These are phyloP conservation scores for Cucurbita pepo DNA, from an alignment of 306 rosid species.

Conservation along the genomic window DNA sequence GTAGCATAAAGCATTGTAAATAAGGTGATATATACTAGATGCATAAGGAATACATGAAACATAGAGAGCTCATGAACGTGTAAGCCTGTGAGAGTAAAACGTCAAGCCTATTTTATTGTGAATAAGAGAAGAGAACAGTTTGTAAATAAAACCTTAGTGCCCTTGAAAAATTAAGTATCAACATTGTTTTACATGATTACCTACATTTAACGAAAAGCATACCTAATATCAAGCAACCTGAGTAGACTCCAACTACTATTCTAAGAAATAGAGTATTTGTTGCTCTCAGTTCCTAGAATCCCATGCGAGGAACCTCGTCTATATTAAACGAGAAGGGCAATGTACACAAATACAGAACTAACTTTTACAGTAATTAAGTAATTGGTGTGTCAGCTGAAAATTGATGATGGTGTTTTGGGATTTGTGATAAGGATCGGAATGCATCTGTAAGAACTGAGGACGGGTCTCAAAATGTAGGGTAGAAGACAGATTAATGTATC, in stretches of 20 bases:
- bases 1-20: conserved; percentile 10
- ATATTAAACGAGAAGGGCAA: background rate
- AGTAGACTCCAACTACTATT: background rate
- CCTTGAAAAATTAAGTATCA: background rate
- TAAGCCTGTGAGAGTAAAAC: background rate
- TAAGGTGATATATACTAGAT: background rate
- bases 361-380: background rate
- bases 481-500: conserved; percentile 15
- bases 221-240: background rate
- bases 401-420: background rate
- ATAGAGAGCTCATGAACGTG: background rate
- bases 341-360: background rate
- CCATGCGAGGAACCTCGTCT: background rate
- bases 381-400: background rate
- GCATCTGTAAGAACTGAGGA: background rate
- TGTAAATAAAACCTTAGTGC: background rate
- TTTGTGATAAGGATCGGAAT: background rate
- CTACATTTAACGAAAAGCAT: background rate
- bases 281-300: background rate
- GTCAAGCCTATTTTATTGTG: background rate
- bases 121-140: background rate
- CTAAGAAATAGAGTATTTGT: background rate
- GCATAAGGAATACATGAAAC: background rate
- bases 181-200: background rate
- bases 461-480: background rate